Base-by-base conservation (phyloP, 1,139 yeast genomes). In the Taphrina communis region DNA sequence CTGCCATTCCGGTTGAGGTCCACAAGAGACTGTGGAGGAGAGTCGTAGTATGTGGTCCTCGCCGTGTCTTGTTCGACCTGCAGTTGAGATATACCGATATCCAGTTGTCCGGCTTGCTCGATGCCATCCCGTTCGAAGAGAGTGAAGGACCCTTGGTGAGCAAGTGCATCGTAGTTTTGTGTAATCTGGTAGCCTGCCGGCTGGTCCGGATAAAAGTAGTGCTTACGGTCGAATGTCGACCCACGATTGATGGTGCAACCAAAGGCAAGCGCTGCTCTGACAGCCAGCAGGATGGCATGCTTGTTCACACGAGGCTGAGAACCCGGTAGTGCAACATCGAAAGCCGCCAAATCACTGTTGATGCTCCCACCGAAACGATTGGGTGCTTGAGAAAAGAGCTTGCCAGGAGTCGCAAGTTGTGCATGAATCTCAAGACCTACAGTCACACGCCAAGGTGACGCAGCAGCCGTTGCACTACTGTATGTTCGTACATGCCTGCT, bases 171-270 rank as follows among this genome's bases (percentile, higher is more conserved):
- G 66, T 85, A 91, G 75, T 86, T 90, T 78, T 94, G 99, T 0
- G 99, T 94, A 69, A 94, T 88, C 76, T 94, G 99, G 77, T 92
- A 94, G 0, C 99, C 99, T 67, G 90, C 80, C 0, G 99, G 99
- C 77, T 94, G 98, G 77, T 94, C 99, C 0, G 95, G 95, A 76
- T 94, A 94, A 77, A 94, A 93, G 77, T 94, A 94, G 77, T 94
- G 99, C 77, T 94, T 94, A 72, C 99, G 81, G 76, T 94, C 99
- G 77, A 94, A 94, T 1, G 88, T 80, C 0, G 94, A 88, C 11
- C 76, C 73, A 0, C 78, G 72, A 71, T 86, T 85, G 21, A 94
- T 83, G 0, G 82, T 77, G 72, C 93, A 85, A 59, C 87, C 82
- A 66, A 93, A 78, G 0, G 96, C 91, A 1, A 85, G 79, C 0